Evolutionary conservation across 106 monocot genomes (phyloP).

Genomic region (Dioscorea alata): DNA sequence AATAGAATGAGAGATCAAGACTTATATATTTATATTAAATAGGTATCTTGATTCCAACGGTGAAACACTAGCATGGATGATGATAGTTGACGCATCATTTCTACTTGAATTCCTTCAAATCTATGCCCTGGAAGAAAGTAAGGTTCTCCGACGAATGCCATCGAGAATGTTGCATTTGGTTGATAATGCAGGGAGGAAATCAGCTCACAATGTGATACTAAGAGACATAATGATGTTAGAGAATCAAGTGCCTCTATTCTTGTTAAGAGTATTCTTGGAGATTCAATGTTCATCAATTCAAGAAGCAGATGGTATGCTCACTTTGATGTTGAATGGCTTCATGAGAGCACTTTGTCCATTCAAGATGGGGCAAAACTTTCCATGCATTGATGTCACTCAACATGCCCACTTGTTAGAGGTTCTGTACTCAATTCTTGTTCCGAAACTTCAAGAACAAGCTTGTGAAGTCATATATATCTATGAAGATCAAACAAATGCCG

Average conservation of each 20-base stretch:
- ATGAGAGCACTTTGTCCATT: slow-evolving; percentile 45
- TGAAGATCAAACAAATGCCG: neutral
- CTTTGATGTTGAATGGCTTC: slow-evolving; percentile 33
- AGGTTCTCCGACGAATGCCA: slow-evolving; percentile 5
- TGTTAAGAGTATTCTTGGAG: slow-evolving; percentile 26
- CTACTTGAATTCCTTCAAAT: slow-evolving; percentile 58
- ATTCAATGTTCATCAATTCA: slow-evolving; percentile 3
- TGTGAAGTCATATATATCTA: slow-evolving; percentile 1
- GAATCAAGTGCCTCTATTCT: slow-evolving; percentile 76
- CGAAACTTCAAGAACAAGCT: slow-evolving; percentile 1
- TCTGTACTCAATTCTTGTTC: slow-evolving; percentile 32
- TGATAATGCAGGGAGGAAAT: slow-evolving; percentile 20
- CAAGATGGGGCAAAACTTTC: slow-evolving; percentile 8
- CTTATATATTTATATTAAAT: neutral
- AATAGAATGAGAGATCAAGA: too few species aligned
- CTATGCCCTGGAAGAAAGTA: neutral
- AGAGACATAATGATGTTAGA: slow-evolving; percentile 68
- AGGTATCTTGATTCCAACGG: slow-evolving; percentile 50
- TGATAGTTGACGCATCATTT: slow-evolving; percentile 72
- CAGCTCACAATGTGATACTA: slow-evolving; percentile 28
- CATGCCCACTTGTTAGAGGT: slow-evolving; percentile 48
- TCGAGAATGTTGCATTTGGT: slow-evolving; percentile 21
- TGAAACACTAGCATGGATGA: slow-evolving; percentile 68
- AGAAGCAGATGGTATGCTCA: slow-evolving; percentile 11
- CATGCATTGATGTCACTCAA: slow-evolving; percentile 2